A percentile compares a stretch with the other conserved stretches of the same genome.
phyloP scores from a whole-genome alignment of 768 basidiomycete species.

The Leccinum disarticulatum region DNA sequence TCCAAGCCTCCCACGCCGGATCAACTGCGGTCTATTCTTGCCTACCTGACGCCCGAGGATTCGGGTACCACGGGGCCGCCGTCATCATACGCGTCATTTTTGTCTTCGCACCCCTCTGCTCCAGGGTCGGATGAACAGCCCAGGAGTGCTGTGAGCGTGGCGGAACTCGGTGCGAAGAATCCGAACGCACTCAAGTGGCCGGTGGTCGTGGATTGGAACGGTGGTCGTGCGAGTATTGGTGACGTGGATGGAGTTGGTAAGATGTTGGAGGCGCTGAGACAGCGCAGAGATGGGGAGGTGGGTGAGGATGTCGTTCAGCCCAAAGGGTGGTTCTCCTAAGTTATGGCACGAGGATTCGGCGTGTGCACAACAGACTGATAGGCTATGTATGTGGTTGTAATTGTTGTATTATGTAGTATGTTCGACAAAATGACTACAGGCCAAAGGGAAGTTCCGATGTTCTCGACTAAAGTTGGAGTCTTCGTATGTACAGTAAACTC shows the following conservation, averaged over 20 bases:
- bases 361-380: neutral
- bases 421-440: neutral
- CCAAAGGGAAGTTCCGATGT: neutral
- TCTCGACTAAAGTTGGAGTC: neutral
- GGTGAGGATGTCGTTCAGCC: slow-evolving; percentile 41
- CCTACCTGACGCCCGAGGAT: slow-evolving; percentile 43
- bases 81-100: slow-evolving; percentile 37
- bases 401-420: neutral
- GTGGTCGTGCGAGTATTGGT: slow-evolving; percentile 63
- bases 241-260: slow-evolving; percentile 66
- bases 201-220: slow-evolving; percentile 75
- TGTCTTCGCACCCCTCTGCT: slow-evolving; percentile 61
- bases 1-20: slow-evolving; percentile 60
- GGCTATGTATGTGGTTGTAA: too few relatives aligned
- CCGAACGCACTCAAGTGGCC: slow-evolving; percentile 74
- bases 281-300: slow-evolving; percentile 66
- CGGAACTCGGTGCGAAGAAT: slow-evolving; percentile 51
- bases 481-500: too few relatives aligned
- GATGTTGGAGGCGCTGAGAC: slow-evolving; percentile 65
- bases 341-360: neutral
- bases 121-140: slow-evolving; percentile 38
- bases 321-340: slow-evolving; percentile 55
- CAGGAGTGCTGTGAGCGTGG: slow-evolving; percentile 46
- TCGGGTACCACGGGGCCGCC: slow-evolving; percentile 31
- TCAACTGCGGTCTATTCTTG: slow-evolving; percentile 65